phyloP scores from a whole-genome alignment of 345 rosid genomes.

The Odontarrhena argentea region DNA sequence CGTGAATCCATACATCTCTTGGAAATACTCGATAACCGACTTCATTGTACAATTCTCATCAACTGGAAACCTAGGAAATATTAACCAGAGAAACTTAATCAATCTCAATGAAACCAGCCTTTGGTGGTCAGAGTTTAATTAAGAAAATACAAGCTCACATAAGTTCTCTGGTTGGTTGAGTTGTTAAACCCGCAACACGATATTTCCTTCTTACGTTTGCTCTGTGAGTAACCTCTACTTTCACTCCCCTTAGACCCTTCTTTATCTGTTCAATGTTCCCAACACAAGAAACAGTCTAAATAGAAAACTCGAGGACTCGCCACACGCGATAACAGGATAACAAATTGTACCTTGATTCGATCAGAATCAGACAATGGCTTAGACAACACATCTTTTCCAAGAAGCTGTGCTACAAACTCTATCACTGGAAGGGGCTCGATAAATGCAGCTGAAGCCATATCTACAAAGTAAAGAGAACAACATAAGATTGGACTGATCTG shows the following conservation, averaged over 20 bases:
- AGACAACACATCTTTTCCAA: slow-evolving; percentile 73
- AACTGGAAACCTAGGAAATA: slow-evolving; percentile 76
- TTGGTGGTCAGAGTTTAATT: not conserved
- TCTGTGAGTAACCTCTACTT: slow-evolving; percentile 97
- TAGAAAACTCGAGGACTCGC: not conserved
- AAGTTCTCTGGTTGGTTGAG: slow-evolving; percentile 96
- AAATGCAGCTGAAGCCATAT: slow-evolving; percentile 97
- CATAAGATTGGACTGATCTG: slow-evolving; percentile 5
- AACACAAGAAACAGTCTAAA: not conserved
- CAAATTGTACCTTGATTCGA: slow-evolving; percentile 72
- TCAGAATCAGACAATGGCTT: slow-evolving; percentile 91
- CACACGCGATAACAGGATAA: not conserved
- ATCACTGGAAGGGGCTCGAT: slow-evolving; percentile 98
- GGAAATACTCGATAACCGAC: slow-evolving; percentile 95
- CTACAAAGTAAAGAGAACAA: slow-evolving; percentile 41
- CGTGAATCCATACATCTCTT: slow-evolving; percentile 97
- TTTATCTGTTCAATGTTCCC: slow-evolving; percentile 57
- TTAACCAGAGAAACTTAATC: slow-evolving; percentile 1
- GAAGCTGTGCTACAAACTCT: slow-evolving; percentile 92
- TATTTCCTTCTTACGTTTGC: slow-evolving; percentile 89
- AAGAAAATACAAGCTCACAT: slow-evolving; percentile 50
- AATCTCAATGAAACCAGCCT: not conserved
- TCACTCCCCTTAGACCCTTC: slow-evolving; percentile 91
- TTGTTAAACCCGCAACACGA: slow-evolving; percentile 97
- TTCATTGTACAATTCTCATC: slow-evolving; percentile 95